Conservation (phyloP, 495 filamentous ascomycete species). For the Cercophora newfieldiana region DNA sequence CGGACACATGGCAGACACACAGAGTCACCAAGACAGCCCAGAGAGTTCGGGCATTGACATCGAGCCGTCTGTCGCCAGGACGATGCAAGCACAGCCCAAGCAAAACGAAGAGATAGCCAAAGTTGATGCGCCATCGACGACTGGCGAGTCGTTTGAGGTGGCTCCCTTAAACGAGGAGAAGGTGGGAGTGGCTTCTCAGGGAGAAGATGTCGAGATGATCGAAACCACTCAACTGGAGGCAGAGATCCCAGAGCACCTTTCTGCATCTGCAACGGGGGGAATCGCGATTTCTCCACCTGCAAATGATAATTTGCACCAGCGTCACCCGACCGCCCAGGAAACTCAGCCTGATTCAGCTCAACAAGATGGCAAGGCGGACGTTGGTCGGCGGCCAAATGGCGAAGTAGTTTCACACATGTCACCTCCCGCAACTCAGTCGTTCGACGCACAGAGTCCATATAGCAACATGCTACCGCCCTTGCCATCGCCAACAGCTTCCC, state of each 20-base stretch:
- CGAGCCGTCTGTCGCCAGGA: background rate
- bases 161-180: too few species aligned
- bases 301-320: too few species aligned
- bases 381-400: background rate
- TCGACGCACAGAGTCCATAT: background rate
- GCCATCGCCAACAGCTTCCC: background rate
- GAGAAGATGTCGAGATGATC: slow-evolving; percentile 11
- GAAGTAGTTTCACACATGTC: background rate
- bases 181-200: too few species aligned
- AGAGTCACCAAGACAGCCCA: background rate
- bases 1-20: background rate
- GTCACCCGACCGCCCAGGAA: too few species aligned
- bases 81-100: background rate
- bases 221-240: background rate
- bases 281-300: background rate
- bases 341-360: background rate
- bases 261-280: background rate
- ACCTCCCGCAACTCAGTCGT: background rate
- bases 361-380: background rate
- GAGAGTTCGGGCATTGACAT: background rate
- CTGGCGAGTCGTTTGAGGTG: background rate
- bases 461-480: background rate
- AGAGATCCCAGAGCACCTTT: background rate
- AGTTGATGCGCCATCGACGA: background rate
- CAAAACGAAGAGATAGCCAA: background rate